These are phyloP conservation scores for Boletus edulis DNA, from an alignment of 768 basidiomycete genomes.

Conservation along the genomic window DNA sequence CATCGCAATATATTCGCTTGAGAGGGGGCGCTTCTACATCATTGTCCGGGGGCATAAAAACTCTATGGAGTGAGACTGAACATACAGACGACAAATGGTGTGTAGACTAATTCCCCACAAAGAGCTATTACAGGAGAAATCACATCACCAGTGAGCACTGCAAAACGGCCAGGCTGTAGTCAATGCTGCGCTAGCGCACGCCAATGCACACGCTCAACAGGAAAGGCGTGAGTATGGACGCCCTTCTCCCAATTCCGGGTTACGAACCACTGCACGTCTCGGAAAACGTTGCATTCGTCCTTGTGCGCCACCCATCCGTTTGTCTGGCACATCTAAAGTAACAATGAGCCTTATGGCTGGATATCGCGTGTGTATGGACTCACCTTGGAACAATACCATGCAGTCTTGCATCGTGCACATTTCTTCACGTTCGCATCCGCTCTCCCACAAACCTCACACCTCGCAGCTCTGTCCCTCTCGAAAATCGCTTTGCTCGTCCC, in stretches of 20 bases:
- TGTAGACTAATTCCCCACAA: neutral
- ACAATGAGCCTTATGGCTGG: constrained; percentile 3
- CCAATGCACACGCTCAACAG: constrained; percentile 14
- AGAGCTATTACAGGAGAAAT: neutral
- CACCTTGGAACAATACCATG: constrained; percentile 31
- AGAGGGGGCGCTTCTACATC: neutral
- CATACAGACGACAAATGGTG: constrained; percentile 1
- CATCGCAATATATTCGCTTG: constrained; percentile 9
- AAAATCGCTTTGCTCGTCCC: constrained; percentile 21
- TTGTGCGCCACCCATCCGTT: constrained; percentile 23
- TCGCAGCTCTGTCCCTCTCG: constrained; percentile 16
- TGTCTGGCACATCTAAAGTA: constrained; percentile 21
- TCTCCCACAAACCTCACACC: constrained; percentile 24
- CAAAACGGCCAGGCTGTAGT: constrained; percentile 1
- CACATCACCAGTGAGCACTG: neutral
- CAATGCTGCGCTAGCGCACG: constrained; percentile 9
- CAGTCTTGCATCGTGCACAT: constrained; percentile 28
- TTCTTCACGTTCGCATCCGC: constrained; percentile 18
- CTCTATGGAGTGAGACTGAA: neutral
- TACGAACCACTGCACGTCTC: constrained; percentile 31
- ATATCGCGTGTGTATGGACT: constrained; percentile 1
- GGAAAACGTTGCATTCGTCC: constrained; percentile 20
- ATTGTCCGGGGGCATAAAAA: neutral
- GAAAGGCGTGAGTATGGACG: constrained; percentile 16
- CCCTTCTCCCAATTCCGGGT: constrained; percentile 27